Base-by-base conservation (phyloP, 2,329 filamentous ascomycete species). In the Cladosporium sphaerospermum region DNA sequence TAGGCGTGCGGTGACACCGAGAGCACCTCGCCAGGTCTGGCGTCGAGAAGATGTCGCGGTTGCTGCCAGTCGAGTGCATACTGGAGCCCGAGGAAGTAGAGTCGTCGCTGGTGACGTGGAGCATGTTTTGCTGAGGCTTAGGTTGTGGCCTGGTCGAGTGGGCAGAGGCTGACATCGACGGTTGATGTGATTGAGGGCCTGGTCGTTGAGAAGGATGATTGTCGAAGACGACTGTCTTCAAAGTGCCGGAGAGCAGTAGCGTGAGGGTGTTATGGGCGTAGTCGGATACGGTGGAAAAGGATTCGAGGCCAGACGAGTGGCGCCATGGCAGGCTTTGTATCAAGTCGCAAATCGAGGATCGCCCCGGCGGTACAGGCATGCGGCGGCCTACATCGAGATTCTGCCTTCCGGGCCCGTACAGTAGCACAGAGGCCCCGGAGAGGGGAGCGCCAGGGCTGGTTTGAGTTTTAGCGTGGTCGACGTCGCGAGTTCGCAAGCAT, bases 1-100 rank as follows among this genome's bases (percentile, higher is more conserved):
- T 68, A 14, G 62, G 58, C 8, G 65, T 64, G 23, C 68, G 61
- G 47, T 68, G 67, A 53, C 68, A 70, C 46, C 68, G 55, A 14
- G 68, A 70, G 52, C 68, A 70, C 40, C 68, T 58, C 5, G 67
- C 67, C 8, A 61, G 45, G 9, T 63, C 61, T 14, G 56, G 56
- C 9, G 57, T 59, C 31, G 59, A 57, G 23, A 52, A 50, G 41
- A 54, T 56, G 14, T 42, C 59, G 10, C 56, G 56, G 34, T 56
- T 58, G 41, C 53, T 54, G 9, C 61, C 56, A 34, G 45, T 54
- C 31, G 57, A 59, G 13, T 55, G 59, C 13, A 55, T 54, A 37
- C 37, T 54, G 19, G 57, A 59, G 55, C 42, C 55, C 41, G 53
- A 50, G 14, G 50, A 51, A n/a, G 50, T 47, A 2, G 64, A 65